These are phyloP conservation scores for Zizania palustris DNA, from an alignment of 202 grass and related monocot species.

Conservation along the genomic window DNA sequence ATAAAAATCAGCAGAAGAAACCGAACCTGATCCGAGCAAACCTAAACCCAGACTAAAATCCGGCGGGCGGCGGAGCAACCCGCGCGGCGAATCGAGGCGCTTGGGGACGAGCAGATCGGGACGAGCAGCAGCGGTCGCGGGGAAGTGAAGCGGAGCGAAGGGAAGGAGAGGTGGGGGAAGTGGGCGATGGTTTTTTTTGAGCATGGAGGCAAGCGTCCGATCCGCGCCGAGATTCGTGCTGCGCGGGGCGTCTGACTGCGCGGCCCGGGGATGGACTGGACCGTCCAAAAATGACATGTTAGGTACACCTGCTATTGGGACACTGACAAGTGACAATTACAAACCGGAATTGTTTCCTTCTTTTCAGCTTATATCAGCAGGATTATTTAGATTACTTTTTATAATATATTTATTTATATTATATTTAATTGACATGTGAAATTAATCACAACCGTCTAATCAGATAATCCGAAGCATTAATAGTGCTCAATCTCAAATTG, in stretches of 20 bases:
- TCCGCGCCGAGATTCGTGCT: neutral
- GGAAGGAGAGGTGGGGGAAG: neutral
- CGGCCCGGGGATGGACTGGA: neutral
- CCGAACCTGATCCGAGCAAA: slow-evolving; percentile 32
- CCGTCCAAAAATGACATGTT: slow-evolving; percentile 39
- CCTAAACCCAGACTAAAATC: neutral
- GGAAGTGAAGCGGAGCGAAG: neutral
- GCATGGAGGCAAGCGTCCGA: slow-evolving; percentile 23
- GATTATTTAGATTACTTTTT: too few relatives aligned
- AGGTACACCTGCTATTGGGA: slow-evolving; percentile 52
- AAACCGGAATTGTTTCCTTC: neutral
- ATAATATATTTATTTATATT: too few relatives aligned
- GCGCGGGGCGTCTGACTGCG: accelerated
- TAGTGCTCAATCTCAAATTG: too few relatives aligned
- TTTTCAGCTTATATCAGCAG: neutral
- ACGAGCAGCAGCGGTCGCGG: slow-evolving; percentile 32
- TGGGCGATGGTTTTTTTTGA: slow-evolving; percentile 60
- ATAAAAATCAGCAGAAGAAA: neutral
- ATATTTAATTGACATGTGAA: too few relatives aligned
- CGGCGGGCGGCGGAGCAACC: neutral
- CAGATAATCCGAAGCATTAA: too few relatives aligned
- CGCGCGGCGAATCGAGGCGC: slow-evolving; percentile 37
- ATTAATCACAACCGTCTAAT: too few relatives aligned
- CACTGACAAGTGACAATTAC: neutral
- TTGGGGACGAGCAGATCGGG: slow-evolving; percentile 47